Percentiles rank a stretch among this genome's conserved stretches.
Conservation (phyloP, 805 yeast species). For the Saturnispora saitoi region DNA sequence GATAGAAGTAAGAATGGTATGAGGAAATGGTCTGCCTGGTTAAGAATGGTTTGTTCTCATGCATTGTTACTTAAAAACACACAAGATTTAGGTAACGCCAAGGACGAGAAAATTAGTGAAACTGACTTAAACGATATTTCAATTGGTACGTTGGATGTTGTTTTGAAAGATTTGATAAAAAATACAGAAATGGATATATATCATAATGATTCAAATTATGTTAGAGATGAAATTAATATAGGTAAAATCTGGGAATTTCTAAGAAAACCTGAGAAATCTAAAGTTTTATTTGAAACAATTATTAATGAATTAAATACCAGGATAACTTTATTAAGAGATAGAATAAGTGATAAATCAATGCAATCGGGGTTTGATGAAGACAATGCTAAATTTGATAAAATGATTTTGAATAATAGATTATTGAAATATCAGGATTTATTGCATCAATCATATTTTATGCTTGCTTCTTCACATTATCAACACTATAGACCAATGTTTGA, state of each 20-base stretch:
- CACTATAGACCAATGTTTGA: slow-evolving; percentile 31
- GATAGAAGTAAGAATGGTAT: slow-evolving; percentile 37
- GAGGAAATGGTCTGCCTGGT: slow-evolving; percentile 58
- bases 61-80: slow-evolving; percentile 35
- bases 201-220: slow-evolving; percentile 40
- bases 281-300: slow-evolving; percentile 36
- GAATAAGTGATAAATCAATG: not conserved
- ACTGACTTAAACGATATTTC: slow-evolving; percentile 15
- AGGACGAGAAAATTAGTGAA: slow-evolving; percentile 7
- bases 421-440: slow-evolving; percentile 49
- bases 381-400: slow-evolving; percentile 8
- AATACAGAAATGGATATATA: slow-evolving; percentile 43
- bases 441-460: slow-evolving; percentile 71
- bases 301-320: slow-evolving; percentile 27
- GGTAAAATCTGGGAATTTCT: slow-evolving; percentile 63
- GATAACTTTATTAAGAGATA: slow-evolving; percentile 12
- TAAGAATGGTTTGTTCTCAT: slow-evolving; percentile 80
- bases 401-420: slow-evolving; percentile 21
- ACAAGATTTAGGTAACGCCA: slow-evolving; percentile 9
- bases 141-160: slow-evolving; percentile 52
- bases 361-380: not conserved
- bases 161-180: slow-evolving; percentile 55
- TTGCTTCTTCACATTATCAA: slow-evolving; percentile 68
- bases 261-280: slow-evolving; percentile 43
- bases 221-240: slow-evolving; percentile 41